Conservation (phyloP, 441 rosid genomes). For the Brassica balearica region DNA sequence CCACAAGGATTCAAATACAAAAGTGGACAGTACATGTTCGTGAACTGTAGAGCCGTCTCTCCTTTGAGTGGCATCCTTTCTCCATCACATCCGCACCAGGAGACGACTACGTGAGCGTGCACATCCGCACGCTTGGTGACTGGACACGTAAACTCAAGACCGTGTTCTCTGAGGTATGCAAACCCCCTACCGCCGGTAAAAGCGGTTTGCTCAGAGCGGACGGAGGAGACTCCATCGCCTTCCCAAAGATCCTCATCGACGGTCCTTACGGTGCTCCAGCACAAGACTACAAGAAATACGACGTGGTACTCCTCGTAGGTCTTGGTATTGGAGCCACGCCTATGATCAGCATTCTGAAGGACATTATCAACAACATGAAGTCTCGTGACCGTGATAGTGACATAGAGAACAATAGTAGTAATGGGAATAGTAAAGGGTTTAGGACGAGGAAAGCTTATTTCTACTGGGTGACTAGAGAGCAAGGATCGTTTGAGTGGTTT, state of each 20-base stretch:
- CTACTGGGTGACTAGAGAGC: conserved; percentile 94
- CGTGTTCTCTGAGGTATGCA: conserved; percentile 77
- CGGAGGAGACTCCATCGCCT: conserved; percentile 60
- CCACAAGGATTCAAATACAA: conserved; percentile 94
- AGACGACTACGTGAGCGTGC: conserved; percentile 84
- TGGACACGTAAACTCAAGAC: conserved; percentile 86
- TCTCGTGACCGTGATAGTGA: conserved; percentile 28
- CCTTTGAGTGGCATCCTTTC: conserved; percentile 97
- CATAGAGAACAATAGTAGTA: conserved; percentile 39
- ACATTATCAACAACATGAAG: conserved; percentile 84
- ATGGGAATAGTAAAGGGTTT: conserved; percentile 51
- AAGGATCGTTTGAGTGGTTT: conserved; percentile 97
- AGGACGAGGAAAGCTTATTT: conserved; percentile 82
- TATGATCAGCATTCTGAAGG: conserved; percentile 93
- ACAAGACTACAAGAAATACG: conserved; percentile 92
- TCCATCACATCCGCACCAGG: conserved; percentile 95
- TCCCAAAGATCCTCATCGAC: conserved; percentile 82
- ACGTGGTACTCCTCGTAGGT: conserved; percentile 88
- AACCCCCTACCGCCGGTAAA: conserved; percentile 64
- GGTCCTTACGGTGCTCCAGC: conserved; percentile 99
- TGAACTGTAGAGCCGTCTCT: conserved; percentile 89
- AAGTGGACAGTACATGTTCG: conserved; percentile 97
- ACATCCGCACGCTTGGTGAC: conserved; percentile 87
- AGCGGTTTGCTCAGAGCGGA: conserved; percentile 83
- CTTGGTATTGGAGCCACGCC: conserved; percentile 98